A percentile compares a stretch with the other conserved stretches of the same genome.
Evolutionary conservation across 148 eudicot genomes (phyloP).

Genomic region (Mesembryanthemum crystallinum): DNA sequence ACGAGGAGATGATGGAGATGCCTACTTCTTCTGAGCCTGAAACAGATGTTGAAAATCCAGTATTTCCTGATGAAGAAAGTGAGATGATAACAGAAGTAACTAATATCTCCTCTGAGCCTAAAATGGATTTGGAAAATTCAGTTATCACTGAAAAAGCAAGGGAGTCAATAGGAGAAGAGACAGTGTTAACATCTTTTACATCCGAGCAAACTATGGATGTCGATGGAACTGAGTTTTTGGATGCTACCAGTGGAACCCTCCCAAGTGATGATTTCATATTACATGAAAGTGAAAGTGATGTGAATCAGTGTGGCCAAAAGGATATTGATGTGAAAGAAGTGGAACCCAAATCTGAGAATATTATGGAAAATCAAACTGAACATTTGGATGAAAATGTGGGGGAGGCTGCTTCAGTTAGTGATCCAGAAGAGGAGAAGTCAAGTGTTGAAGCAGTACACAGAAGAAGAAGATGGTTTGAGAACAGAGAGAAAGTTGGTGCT

Average conservation of each 20-base stretch:
- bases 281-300: conserved; percentile 28
- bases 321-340: conserved; percentile 28
- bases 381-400: conserved; percentile 18
- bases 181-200: conserved; percentile 21
- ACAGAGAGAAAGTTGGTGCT: conserved; percentile 19
- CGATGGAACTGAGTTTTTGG: conserved; percentile 23
- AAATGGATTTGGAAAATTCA: conserved; percentile 22
- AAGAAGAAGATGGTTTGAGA: conserved; percentile 45
- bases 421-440: conserved; percentile 30
- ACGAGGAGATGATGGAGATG: conserved; percentile 22
- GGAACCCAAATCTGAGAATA: conserved; percentile 31
- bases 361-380: conserved; percentile 28
- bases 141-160: conserved; percentile 20
- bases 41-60: neutral
- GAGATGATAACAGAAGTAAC: conserved; percentile 28
- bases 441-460: conserved; percentile 36
- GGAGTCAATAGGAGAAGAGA: conserved; percentile 31
- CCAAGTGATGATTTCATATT: conserved; percentile 19
- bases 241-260: conserved; percentile 18
- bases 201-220: conserved; percentile 34
- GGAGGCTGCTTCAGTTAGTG: conserved; percentile 27
- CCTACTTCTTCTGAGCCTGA: conserved; percentile 11
- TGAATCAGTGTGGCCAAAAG: conserved; percentile 24
- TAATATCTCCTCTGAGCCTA: conserved; percentile 29
- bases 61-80: conserved; percentile 25